phyloP scores from a whole-genome alignment of 805 yeast genomes.

The Metschnikowia borealis region DNA sequence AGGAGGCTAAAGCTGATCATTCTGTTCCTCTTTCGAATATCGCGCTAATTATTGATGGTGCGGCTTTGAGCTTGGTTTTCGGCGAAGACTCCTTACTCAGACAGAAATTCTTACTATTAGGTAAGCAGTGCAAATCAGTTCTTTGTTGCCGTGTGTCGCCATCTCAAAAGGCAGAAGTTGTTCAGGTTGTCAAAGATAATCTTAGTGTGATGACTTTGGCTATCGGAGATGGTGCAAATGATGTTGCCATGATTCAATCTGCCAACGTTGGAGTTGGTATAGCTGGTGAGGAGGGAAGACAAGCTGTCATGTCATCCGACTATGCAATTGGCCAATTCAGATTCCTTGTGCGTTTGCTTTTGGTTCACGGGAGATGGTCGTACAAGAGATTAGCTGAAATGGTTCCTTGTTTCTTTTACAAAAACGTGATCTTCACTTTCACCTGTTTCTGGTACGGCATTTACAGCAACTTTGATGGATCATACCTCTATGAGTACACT shows the following conservation, averaged over 20 bases:
- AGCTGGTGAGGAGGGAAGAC: conserved; percentile 89
- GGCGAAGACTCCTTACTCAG: conserved; percentile 30
- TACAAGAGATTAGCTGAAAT: conserved; percentile 77
- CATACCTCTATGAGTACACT: conserved; percentile 75
- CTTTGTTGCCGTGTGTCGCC: conserved; percentile 87
- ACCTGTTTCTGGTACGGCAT: conserved; percentile 80
- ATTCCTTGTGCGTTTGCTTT: conserved; percentile 57
- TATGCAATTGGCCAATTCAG: conserved; percentile 84
- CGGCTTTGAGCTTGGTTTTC: conserved; percentile 56
- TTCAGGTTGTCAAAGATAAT: conserved; percentile 67
- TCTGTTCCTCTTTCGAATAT: conserved; percentile 62
- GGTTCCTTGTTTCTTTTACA: conserved; percentile 79
- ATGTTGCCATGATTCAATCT: conserved; percentile 87
- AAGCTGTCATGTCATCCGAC: conserved; percentile 85
- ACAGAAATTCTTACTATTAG: conserved; percentile 58
- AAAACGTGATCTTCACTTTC: conserved; percentile 70
- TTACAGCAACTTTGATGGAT: conserved; percentile 70
- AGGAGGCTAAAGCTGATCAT: conserved; percentile 54
- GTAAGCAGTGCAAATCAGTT: conserved; percentile 79
- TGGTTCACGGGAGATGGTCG: conserved; percentile 86
- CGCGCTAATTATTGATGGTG: conserved; percentile 80
- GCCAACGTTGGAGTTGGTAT: conserved; percentile 88
- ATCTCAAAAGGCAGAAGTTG: conserved; percentile 83
- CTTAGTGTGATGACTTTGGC: conserved; percentile 81
- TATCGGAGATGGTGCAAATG: conserved; percentile 87